Evolutionary conservation across 2,329 filamentous ascomycete species (phyloP), one percentile per base, ranked within the genome.

Genomic region (Fusarium austroafricanum): DNA sequence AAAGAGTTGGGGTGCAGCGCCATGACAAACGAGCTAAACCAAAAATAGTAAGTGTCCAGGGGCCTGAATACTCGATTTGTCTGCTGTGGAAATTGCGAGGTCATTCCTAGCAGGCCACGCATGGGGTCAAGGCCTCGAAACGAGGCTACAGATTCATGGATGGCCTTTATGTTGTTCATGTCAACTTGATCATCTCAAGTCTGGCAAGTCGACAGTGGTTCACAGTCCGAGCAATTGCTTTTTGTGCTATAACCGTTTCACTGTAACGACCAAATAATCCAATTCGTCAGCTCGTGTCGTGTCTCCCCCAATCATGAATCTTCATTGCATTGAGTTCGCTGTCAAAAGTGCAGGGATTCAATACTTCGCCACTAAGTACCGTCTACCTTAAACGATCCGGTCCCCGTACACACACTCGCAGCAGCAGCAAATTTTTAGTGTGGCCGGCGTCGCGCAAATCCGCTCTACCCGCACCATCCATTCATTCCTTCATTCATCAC

Each of bases 401-500:
- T 45, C 52, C 52, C 45, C 52, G 49, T 55, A 42, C 42, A 52
- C 46, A 23, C 54, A 65, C 45, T 31, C 55, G 37, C 55, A 62
- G 55, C 40, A 53, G 33, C 33, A 64, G 47, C 33, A 52, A 52
- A 65, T 55, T 62, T 68, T 68, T 68, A 47, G 56, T 54, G 50
- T 43, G 45, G 46, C 46, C 42, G 35, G 39, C 40, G 35, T 52
- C 58, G 56, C 39, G 42, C 52, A 55, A 62, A 66, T 52, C 66
- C 66, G 66, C 61, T 58, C 66, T 49, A 63, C 53, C 66, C 66
- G 57, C 49, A 45, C 39, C 66, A 58, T 57, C 57, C 66, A 46
- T 56, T 40, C 51, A 49, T 39, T 55, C 56, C 54, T 52, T 37
- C 40, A 35, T 51, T 49, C 33, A 35, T 49, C 60, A 44, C 62